Evolutionary conservation across 345 rosid genomes (phyloP).

Genomic region (Citrus australasica): DNA sequence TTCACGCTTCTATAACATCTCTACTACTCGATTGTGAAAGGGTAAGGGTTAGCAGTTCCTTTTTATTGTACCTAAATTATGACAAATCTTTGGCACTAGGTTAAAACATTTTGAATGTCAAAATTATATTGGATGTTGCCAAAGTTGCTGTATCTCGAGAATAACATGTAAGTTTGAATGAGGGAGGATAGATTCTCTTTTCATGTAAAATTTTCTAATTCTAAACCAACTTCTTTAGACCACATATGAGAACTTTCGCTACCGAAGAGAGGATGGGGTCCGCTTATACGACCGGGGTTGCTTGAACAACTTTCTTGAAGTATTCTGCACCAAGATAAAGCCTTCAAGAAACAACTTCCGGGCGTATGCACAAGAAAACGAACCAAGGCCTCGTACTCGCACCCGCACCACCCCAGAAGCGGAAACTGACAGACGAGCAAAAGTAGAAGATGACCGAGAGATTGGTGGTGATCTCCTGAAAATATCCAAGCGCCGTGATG

Average conservation of each 20-base stretch:
- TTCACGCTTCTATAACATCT: not conserved
- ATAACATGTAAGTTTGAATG: not conserved
- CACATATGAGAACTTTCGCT: slow-evolving; percentile 46
- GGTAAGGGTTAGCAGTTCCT: not conserved
- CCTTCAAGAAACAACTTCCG: slow-evolving; percentile 42
- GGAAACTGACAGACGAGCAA: slow-evolving; percentile 21
- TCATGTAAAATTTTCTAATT: slow-evolving; percentile 2
- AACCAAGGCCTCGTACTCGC: slow-evolving; percentile 6
- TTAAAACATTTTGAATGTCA: not conserved
- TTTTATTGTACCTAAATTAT: not conserved
- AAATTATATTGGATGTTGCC: not conserved
- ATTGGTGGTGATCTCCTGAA: slow-evolving; percentile 41
- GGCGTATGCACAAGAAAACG: slow-evolving; percentile 28
- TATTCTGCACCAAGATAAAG: slow-evolving; percentile 38
- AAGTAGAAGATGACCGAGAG: slow-evolving; percentile 47
- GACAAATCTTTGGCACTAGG: not conserved
- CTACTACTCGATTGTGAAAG: not conserved
- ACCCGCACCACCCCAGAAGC: slow-evolving; percentile 3
- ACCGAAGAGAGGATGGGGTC: slow-evolving; percentile 18
- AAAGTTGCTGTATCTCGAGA: not conserved
- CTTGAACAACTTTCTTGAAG: slow-evolving; percentile 34
- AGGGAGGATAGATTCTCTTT: not conserved
- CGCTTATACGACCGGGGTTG: slow-evolving; percentile 37
- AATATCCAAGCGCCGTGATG: slow-evolving; percentile 41
- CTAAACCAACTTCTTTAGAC: slow-evolving; percentile 32